Evolutionary conservation across 257 asterid species (phyloP), one percentile per base, ranked within the genome.

Genomic region (Apocynum venetum): DNA sequence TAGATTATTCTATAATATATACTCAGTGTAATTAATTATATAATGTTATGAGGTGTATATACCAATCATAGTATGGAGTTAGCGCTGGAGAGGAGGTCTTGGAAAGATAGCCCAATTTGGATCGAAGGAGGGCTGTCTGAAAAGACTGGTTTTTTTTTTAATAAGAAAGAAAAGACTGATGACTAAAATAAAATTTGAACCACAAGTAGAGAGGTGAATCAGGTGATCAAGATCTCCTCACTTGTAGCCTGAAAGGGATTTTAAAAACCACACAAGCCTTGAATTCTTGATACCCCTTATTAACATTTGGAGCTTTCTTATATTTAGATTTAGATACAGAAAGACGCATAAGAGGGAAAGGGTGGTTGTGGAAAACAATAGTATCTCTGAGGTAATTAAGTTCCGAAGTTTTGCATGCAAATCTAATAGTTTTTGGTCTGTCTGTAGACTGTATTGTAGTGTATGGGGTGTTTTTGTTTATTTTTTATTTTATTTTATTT

Each of bases 221-320:
- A 71, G 71, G 80, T 79, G 57, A 76, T 78, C 81, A 66, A 83
- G 81, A 81, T 71, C 77, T 87, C 82, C 78, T 77, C 68, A 64
- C 82, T 84, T 74, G 82, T 69, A 25, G 77, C 78, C 35, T 76
- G 88, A 68, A 77, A 87, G 88, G 72, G 86, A 89, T 83, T 80
- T 84, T 53, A 80, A 64, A 76, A 76, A 75, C 80, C 80, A 59
- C 63, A 20, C 19, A 76, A 43, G 72, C 56, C 43, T 77, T 48
- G 72, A 41, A 59, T 53, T 40, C 55, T 77, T 55, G 63, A 35
- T 43, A 36, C 0, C 76, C 40, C 35, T 3, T 47, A 51, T 17
- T 12, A 14, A 3, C 25, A 14, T 71, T 78, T 8, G 44, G 25
- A 67, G 51, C 52, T 41, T 19, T 41, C 52, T 43, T 19, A 1